These are phyloP conservation scores for Neoarthrinium moseri DNA, from an alignment of 2,329 filamentous ascomycete species.

Conservation along the genomic window DNA sequence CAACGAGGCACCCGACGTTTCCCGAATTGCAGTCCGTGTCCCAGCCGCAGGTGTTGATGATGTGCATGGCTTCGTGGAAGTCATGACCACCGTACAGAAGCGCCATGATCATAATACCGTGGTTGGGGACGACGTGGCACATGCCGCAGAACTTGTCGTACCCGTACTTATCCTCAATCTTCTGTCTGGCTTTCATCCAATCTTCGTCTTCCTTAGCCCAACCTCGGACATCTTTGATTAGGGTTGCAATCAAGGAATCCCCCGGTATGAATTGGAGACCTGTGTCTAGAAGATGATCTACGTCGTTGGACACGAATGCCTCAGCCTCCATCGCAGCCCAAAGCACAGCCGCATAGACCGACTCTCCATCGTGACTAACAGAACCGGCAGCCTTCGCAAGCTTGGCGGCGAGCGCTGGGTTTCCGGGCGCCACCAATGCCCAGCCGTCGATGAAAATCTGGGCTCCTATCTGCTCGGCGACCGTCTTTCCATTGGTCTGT, in stretches of 20 bases:
- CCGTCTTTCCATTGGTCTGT: constrained; percentile 25
- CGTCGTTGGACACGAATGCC: constrained; percentile 30
- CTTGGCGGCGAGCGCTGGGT: constrained; percentile 27
- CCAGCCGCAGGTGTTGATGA: constrained; percentile 34
- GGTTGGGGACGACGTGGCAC: constrained; percentile 33
- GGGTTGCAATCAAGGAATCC: constrained; percentile 24
- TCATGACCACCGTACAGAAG: constrained; percentile 27
- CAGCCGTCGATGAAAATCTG: constrained; percentile 39
- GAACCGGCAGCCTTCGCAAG: constrained; percentile 30
- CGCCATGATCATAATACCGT: constrained; percentile 31
- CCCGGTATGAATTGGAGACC: constrained; percentile 26
- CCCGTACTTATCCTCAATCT: constrained; percentile 31
- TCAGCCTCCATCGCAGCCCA: constrained; percentile 39
- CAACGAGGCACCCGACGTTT: constrained; percentile 33
- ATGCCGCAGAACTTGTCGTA: constrained; percentile 30
- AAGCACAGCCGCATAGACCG: constrained; percentile 33
- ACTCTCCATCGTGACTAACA: constrained; percentile 37
- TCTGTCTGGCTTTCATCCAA: constrained; percentile 31
- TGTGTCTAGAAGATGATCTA: constrained; percentile 29
- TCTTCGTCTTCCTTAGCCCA: constrained; percentile 26
- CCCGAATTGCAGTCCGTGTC: constrained; percentile 38
- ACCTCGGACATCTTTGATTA: constrained; percentile 27
- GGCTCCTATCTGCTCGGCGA: constrained; percentile 36
- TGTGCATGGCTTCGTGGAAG: constrained; percentile 33
- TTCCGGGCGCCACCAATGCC: constrained; percentile 30